Evolutionary conservation across 768 basidiomycete species (phyloP), one percentile per base, ranked within the genome.

Genomic region (Tylopilus cervinicoccineus): DNA sequence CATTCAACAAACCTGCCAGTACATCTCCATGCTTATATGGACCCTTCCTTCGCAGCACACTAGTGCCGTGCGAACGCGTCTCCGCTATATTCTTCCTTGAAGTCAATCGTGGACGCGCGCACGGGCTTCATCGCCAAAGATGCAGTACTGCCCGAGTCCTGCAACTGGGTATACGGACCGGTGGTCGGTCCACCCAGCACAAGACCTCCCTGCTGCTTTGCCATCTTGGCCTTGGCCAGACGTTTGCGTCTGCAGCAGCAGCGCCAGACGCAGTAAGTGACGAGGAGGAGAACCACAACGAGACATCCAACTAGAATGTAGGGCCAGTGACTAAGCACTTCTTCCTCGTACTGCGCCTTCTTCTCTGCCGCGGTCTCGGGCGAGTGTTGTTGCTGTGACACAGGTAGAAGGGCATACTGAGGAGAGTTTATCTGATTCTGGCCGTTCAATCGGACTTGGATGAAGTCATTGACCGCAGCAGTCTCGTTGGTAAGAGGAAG

Each of bases 291-390:
- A 22, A 81, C 63, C 50, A 81, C 65, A 3, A 74, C 64, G 23
- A 88, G 69, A 52, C 79, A 79, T 31, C 83, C 86, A 9, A 72
- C 52, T 37, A 84, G 73, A 60, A 86, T 86, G 60, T 84, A 86
- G 4, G 82, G 85, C 87, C 83, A 88, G 50, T 74, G 83, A 59
- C 81, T 84, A 57, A 83, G 74, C 32, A 82, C 71, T 71, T 74
- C 70, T 63, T 81, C 83, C 58, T 81, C 77, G 54, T 80, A 78
- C 50, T 72, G 71, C 44, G 82, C 76, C 69, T 86, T 85, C 70
- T 84, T 83, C 65, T 85, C 84, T 48, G 71, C 74, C 2, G 54
- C 73, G n/a, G 73, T 76, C 36, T 86, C 72, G 3, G 86, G 86
- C 0, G 86, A 87, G 52, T 77, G 73, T 50, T 80, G 76, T 66